Evolutionary conservation across 441 rosid genomes (phyloP).

Genomic region (Flueggea neowawraea): DNA sequence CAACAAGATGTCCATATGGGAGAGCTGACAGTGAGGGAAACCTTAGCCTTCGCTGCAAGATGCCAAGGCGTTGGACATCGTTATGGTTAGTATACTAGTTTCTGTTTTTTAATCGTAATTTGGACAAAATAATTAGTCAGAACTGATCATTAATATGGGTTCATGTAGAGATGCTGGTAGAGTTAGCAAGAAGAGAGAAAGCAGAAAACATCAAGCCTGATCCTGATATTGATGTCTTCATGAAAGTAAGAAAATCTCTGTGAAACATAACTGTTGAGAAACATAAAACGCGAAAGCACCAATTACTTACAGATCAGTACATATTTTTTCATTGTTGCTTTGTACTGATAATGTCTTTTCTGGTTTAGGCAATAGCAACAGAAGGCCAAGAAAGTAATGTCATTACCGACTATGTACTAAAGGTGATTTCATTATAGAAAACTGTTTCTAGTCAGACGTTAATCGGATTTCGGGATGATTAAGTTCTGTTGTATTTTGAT

Average conservation of each 20-base stretch:
- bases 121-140: too few species aligned
- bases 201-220: conserved; percentile 25
- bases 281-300: neutral
- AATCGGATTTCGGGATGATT: neutral
- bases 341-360: neutral
- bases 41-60: conserved; percentile 28
- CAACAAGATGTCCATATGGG: conserved; percentile 25
- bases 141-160: neutral
- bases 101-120: neutral
- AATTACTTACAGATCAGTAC: neutral
- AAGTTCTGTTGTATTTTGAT: neutral
- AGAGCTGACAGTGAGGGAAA: conserved; percentile 32
- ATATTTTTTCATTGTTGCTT: neutral
- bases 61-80: conserved; percentile 29
- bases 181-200: conserved; percentile 28
- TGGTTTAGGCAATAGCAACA: conserved; percentile 28
- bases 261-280: neutral
- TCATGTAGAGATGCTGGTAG: conserved; percentile 18
- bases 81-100: conserved; percentile 11
- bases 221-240: conserved; percentile 28
- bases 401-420: conserved; percentile 61
- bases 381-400: conserved; percentile 63
- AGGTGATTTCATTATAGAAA: conserved; percentile 20
- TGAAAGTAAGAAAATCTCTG: conserved; percentile 22
- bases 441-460: neutral